Base-by-base conservation (phyloP, 2,329 filamentous ascomycete genomes). In the Alternaria sp. region DNA sequence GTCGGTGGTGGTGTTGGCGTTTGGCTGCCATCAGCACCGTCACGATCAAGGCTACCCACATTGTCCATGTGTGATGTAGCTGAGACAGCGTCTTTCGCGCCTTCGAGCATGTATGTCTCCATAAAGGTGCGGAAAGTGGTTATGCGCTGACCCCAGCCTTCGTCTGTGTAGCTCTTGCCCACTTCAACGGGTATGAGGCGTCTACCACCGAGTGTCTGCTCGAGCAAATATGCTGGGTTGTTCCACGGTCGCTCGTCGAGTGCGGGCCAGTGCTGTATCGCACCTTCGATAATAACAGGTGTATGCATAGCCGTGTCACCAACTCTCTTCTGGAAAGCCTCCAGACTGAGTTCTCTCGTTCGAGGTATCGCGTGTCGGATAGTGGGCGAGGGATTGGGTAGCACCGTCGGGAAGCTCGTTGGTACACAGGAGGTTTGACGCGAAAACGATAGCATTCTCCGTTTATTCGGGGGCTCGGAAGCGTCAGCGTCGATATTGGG, bases 181-280 rank as follows among this genome's bases (percentile, higher is more conserved):
- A 95, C 79, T 76, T 98, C 94, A 3, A 97, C 86, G 0, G 94
- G 94, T 0, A 98, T 92, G 0, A 97, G 85, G 11, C 95, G 85
- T 32, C 89, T 84, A 0, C 95, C 95, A 3, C 83, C 86, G 36
- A 97, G 87, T 0, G 94, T 97, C 57, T 83, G 85, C 11, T 86
- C 84, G 11, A 93, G 83, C 58, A 97, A 87, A 76, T 97, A 97
- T 0, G 82, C 81, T 0, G 89, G 89, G n/a, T 84, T 87, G 9
- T 81, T 84, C 95, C 95, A 99, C 0, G 88, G 86, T 2, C 84
- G 83, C 0, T 84, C 81, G n/a, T 59, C 83, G n/a, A 90, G 78
- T 0, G 94, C 94, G 0, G 94, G 93, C 94, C 94, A 98, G 66
- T 88, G 79, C 0, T 84, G 77, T 2, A 92, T 83, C 1, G 89